phyloP scores from a whole-genome alignment of 2,329 filamentous ascomycete species.

The Penicillium sclerotiorum region DNA sequence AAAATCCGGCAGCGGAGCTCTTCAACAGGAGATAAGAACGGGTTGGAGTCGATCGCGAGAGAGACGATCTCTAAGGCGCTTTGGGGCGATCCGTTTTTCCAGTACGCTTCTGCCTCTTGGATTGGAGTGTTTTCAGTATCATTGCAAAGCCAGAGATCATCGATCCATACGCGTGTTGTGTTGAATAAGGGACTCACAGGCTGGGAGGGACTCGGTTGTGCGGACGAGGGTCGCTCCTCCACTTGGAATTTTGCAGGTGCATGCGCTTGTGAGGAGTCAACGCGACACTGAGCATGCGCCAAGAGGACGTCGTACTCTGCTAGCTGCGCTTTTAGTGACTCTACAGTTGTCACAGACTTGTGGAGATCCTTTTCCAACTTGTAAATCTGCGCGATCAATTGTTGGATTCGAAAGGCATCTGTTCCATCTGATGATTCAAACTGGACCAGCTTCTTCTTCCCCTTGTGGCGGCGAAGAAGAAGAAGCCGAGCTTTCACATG shows the following conservation, averaged over 20 bases:
- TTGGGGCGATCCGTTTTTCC: slow-evolving; percentile 12
- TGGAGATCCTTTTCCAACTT: slow-evolving; percentile 6
- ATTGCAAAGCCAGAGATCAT: slow-evolving; percentile 22
- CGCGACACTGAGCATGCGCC: slow-evolving; percentile 9
- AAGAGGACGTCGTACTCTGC: slow-evolving; percentile 18
- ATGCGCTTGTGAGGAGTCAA: neutral
- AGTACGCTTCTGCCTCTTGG: slow-evolving; percentile 16
- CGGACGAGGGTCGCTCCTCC: neutral
- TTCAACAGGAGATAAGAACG: slow-evolving; percentile 12
- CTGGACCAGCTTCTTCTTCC: neutral
- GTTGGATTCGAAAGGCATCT: neutral
- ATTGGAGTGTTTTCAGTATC: slow-evolving; percentile 6
- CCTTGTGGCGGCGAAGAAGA: no score
- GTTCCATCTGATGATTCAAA: neutral
- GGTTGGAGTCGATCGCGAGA: slow-evolving; percentile 3
- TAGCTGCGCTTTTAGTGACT: slow-evolving; percentile 6
- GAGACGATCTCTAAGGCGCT: slow-evolving; percentile 13
- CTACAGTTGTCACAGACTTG: slow-evolving; percentile 8
- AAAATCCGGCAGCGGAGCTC: slow-evolving; percentile 17
- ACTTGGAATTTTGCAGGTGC: neutral
- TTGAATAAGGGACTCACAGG: neutral
- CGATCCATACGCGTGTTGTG: slow-evolving; percentile 13
- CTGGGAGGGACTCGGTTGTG: neutral
- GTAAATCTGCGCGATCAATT: slow-evolving; percentile 7
- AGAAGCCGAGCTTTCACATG: no score